Conservation (phyloP, 108 stramenopile genomes). For the Halocafeteria seosinensis region DNA sequence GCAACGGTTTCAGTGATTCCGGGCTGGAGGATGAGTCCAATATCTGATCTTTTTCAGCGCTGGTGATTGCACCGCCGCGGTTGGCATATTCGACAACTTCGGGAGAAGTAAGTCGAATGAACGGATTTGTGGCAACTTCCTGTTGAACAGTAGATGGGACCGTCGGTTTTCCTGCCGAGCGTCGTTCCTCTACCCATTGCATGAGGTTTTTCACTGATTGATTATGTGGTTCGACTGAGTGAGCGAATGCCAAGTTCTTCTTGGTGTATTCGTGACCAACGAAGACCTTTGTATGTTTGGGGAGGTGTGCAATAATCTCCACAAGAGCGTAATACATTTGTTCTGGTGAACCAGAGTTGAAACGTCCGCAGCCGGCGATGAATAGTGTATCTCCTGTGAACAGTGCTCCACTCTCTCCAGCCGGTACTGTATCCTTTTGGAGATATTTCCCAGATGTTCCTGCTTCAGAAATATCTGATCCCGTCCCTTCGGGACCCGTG, state of each 20-base stretch:
- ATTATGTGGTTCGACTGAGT: conserved; percentile 39
- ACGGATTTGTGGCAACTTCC: conserved; percentile 45
- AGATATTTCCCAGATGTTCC: too few relatives aligned
- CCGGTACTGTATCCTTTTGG: background rate
- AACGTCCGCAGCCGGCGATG: conserved; percentile 44
- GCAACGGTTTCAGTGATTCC: too few relatives aligned
- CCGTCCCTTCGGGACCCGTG: background rate
- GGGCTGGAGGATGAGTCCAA: too few relatives aligned
- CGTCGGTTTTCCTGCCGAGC: conserved; percentile 12
- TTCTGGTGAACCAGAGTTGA: conserved; percentile 26
- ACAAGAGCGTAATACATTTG: conserved; percentile 30
- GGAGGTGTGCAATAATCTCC: conserved; percentile 24
- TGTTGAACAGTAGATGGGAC: conserved; percentile 40
- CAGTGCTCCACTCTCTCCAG: conserved; percentile 1
- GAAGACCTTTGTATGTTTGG: conserved; percentile 40
- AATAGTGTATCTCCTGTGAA: conserved; percentile 59
- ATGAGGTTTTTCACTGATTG: conserved; percentile 18
- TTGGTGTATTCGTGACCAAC: conserved; percentile 55
- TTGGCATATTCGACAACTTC: conserved; percentile 1
- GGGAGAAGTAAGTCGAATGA: conserved; percentile 32
- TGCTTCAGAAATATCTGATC: background rate
- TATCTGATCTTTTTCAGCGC: too few relatives aligned
- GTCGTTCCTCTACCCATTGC: conserved; percentile 9
- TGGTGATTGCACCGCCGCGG: conserved; percentile 13
- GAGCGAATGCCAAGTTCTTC: conserved; percentile 44